A percentile compares a stretch with the other conserved stretches of the same genome.
phyloP scores from a whole-genome alignment of 163 green algal species.

The Scenedesmus sp. region DNA sequence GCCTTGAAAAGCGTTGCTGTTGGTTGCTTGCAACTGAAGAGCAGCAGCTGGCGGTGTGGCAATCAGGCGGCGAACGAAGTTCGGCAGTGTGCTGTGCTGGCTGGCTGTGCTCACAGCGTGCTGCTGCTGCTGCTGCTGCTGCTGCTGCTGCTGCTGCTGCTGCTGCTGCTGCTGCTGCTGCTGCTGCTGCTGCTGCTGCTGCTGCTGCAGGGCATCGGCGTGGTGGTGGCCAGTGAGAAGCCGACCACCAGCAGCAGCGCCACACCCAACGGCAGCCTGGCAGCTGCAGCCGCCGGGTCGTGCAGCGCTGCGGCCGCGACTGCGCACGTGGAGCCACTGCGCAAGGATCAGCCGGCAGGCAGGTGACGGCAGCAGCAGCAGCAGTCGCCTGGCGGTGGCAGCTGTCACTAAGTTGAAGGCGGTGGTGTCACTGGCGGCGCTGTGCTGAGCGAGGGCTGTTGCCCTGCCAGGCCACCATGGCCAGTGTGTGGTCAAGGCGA shows the following conservation, averaged over 20 bases:
- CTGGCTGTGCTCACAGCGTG: background rate
- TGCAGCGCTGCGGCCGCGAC: background rate
- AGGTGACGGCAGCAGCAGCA: slow-evolving; percentile 13
- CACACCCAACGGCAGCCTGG: background rate
- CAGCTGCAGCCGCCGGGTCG: background rate
- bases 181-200: background rate
- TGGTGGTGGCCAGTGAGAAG: slow-evolving; percentile 77
- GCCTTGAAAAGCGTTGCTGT: no score
- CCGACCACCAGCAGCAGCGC: background rate
- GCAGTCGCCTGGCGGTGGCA: background rate
- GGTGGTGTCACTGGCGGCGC: background rate
- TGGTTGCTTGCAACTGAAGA: background rate
- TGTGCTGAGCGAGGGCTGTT: background rate
- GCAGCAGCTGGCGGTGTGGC: background rate
- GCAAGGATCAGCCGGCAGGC: slow-evolving; percentile 38
- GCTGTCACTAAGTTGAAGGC: background rate
- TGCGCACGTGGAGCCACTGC: background rate
- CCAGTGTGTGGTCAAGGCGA: no score
- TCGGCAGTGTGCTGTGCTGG: no score
- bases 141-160: background rate
- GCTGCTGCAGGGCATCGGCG: slow-evolving; percentile 78
- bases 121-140: no score
- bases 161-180: background rate
- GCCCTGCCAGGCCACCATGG: no score
- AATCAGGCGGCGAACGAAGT: no score